Evolutionary conservation across 164 flowering plant genomes (phyloP), one percentile per base, ranked within the genome.

Genomic region (Sedum album): DNA sequence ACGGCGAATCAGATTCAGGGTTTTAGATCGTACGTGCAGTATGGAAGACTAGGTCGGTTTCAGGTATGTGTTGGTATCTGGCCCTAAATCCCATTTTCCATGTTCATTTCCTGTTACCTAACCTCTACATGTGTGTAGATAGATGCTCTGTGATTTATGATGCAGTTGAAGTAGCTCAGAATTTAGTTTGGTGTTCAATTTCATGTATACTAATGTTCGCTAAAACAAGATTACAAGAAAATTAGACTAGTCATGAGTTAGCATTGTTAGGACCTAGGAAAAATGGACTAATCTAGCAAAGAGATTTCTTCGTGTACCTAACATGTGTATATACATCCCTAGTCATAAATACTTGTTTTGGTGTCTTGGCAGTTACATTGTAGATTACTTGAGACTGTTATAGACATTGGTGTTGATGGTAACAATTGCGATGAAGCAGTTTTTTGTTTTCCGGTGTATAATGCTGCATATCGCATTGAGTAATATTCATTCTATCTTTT

Each of bases 1-100:
- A 91, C 97, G 0, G 75, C 97, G 14, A 87, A 85, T 72, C 69
- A 83, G 26, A 57, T 84, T 36, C 85, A 80, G 38, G 77, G 80
- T 72, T 76, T 82, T 14, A 74, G 39, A 31, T 69, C 64, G 11
- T 66, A 21, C 61, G 78, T 76, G 10, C 71, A 71, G 53, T 60
- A 23, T 61, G 69, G 79, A 25, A 73, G 87, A 51, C 74, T 76
- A 72, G 74, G 73, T 33, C 13, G 69, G n/a, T 77, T 70, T 68
- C 73, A 65, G 73, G 96, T 88, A 74, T 79, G 83, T 71, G 73
- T 35, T 41, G 35, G 13, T 38, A 60, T 31, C 21, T 70, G 8
- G 15, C 48, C 46, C 11, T 31, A n/a, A 46, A 28, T 9, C 21
- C 57, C 49, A 4, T 44, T 44, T 44, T 7, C 15, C 15, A 44